Conservation (phyloP, 306 rosid species). For the Citrullus mucosospermus region DNA sequence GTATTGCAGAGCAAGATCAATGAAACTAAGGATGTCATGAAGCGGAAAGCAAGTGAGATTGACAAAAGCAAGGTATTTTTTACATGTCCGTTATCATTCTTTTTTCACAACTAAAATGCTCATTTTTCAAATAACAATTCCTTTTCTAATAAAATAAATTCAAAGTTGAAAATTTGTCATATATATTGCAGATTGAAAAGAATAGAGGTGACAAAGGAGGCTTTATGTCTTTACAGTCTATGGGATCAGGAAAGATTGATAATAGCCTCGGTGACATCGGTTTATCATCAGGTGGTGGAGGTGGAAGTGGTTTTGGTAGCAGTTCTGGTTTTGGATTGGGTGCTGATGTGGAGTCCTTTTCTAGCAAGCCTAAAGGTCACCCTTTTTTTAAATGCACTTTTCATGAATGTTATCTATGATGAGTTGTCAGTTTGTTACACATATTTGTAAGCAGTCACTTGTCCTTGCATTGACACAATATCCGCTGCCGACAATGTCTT, state of each 20-base stretch:
- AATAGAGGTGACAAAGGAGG: constrained; percentile 84
- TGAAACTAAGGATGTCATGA: constrained; percentile 94
- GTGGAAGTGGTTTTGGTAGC: constrained; percentile 84
- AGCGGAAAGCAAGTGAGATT: constrained; percentile 94
- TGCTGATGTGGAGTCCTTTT: constrained; percentile 62
- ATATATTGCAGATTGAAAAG: constrained; percentile 68
- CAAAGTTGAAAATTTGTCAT: not conserved
- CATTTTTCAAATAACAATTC: not conserved
- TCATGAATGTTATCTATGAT: not conserved
- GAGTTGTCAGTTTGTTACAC: not conserved
- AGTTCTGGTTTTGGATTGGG: constrained; percentile 71
- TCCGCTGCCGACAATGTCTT: not conserved
- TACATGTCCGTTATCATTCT: not conserved
- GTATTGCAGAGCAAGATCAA: constrained; percentile 89
- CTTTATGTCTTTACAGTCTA: constrained; percentile 63
- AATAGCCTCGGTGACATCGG: constrained; percentile 61
- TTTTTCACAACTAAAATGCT: not conserved
- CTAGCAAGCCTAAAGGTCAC: constrained; percentile 79
- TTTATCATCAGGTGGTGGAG: constrained; percentile 71
- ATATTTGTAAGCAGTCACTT: not conserved
- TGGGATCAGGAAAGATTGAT: constrained; percentile 93
- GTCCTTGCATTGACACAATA: not conserved
- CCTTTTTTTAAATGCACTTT: constrained; percentile 2
- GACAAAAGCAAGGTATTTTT: constrained; percentile 91
- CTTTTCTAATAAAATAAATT: not conserved